These are phyloP conservation scores for Serendipita sp. DNA, from an alignment of 768 basidiomycete genomes.

Conservation along the genomic window DNA sequence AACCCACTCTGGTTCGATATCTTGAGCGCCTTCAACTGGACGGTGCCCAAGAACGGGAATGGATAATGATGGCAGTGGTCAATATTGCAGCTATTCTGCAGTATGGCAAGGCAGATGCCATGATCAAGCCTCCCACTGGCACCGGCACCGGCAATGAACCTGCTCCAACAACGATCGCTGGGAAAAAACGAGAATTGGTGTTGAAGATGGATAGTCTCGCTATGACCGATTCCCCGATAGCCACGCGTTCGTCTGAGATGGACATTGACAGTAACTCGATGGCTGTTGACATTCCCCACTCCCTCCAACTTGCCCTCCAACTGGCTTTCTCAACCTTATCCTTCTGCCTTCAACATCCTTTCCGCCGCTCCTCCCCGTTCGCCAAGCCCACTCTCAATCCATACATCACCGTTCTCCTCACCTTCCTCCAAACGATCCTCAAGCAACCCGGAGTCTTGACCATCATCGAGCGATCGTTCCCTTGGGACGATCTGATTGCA, in stretches of 20 bases:
- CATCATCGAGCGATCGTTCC: constrained; percentile 60
- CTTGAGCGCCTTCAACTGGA: constrained; percentile 77
- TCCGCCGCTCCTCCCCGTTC: constrained; percentile 42
- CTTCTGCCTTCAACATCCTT: constrained; percentile 49
- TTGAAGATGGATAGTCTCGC: constrained; percentile 17
- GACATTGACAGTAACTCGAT: background rate
- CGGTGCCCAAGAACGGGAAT: constrained; percentile 66
- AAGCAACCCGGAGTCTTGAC: constrained; percentile 46
- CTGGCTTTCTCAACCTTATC: constrained; percentile 67
- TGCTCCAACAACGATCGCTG: background rate
- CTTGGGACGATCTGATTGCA: constrained; percentile 60
- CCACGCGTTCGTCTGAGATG: background rate
- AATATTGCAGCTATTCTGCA: constrained; percentile 75
- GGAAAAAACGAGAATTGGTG: constrained; percentile 21
- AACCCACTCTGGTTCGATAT: constrained; percentile 63
- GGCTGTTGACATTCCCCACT: constrained; percentile 34
- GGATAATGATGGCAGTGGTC: constrained; percentile 91
- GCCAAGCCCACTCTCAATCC: constrained; percentile 53
- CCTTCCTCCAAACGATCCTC: constrained; percentile 68
- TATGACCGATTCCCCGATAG: constrained; percentile 17
- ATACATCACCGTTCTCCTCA: constrained; percentile 72
- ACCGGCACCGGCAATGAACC: constrained; percentile 12
- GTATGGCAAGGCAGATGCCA: constrained; percentile 46
- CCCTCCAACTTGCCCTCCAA: constrained; percentile 61
- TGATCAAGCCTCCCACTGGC: background rate